A percentile compares a stretch with the other conserved stretches of the same genome.
Conservation (phyloP, 2,329 filamentous ascomycete genomes). For the Phyllosticta citrichinensis region DNA sequence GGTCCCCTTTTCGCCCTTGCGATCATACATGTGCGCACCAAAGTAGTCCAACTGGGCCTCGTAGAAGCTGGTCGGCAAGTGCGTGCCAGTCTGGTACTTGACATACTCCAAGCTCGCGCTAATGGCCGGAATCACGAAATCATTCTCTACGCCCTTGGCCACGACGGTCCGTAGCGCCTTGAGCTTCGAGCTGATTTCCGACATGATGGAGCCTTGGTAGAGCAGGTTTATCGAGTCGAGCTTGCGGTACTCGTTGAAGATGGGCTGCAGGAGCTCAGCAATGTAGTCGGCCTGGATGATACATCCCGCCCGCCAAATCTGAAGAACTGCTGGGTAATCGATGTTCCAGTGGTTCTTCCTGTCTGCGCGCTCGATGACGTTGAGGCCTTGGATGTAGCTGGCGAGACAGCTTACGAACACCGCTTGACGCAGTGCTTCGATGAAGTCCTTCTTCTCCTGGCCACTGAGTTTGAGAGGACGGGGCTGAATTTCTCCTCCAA, state of each 20-base stretch:
- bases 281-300: slow-evolving; percentile 62
- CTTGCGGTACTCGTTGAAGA: slow-evolving; percentile 29
- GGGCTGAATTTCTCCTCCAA: slow-evolving; percentile 32
- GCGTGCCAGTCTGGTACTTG: slow-evolving; percentile 51
- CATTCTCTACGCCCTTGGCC: slow-evolving; percentile 42
- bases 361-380: slow-evolving; percentile 52
- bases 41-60: slow-evolving; percentile 65
- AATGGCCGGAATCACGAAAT: slow-evolving; percentile 52
- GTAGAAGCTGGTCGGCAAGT: slow-evolving; percentile 57
- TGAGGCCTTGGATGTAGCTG: slow-evolving; percentile 56
- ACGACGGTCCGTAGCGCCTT: slow-evolving; percentile 47
- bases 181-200: slow-evolving; percentile 44
- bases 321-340: slow-evolving; percentile 41
- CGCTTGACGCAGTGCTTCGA: slow-evolving; percentile 50
- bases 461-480: slow-evolving; percentile 20
- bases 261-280: slow-evolving; percentile 45
- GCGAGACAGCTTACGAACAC: slow-evolving; percentile 52
- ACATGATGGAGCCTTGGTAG: slow-evolving; percentile 38
- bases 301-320: slow-evolving; percentile 60
- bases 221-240: slow-evolving; percentile 38
- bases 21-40: slow-evolving; percentile 56
- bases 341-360: slow-evolving; percentile 50
- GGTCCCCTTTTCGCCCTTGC: slow-evolving; percentile 41
- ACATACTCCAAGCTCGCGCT: slow-evolving; percentile 56
- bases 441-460: slow-evolving; percentile 32